phyloP scores from a whole-genome alignment of 257 asterid species.

The Solanum chiquidenum region DNA sequence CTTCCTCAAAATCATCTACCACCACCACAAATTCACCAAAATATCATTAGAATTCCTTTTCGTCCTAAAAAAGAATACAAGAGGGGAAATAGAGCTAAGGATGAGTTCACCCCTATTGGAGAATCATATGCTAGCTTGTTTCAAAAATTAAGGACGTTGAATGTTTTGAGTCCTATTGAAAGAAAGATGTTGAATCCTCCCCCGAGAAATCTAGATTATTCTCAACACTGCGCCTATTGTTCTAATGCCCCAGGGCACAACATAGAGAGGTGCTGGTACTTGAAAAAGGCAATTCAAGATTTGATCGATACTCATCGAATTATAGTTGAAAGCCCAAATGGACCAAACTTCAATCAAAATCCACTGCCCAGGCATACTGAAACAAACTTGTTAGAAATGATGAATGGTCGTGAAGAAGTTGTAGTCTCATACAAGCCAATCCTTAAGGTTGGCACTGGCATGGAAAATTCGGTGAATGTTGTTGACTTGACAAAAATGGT shows the following conservation, averaged over 20 bases:
- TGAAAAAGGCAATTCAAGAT: neutral
- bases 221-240: neutral
- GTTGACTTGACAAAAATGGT: too few relatives aligned
- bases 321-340: too few relatives aligned
- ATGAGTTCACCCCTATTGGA: neutral
- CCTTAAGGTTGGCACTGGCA: too few relatives aligned
- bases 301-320: too few relatives aligned
- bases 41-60: too few relatives aligned
- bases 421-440: neutral
- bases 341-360: neutral
- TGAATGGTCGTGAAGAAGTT: neutral
- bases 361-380: neutral
- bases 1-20: neutral
- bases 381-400: too few relatives aligned
- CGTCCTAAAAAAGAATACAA: neutral
- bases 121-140: neutral
- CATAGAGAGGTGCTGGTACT: neutral
- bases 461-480: too few relatives aligned
- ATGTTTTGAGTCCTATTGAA: neutral
- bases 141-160: neutral
- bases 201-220: too few relatives aligned
- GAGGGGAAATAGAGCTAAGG: neutral
- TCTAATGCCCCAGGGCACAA: neutral
- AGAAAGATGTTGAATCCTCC: neutral
- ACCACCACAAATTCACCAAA: neutral